Base-by-base conservation (phyloP, 1,284 basidiomycete species). In the Ganoderma sinense region DNA sequence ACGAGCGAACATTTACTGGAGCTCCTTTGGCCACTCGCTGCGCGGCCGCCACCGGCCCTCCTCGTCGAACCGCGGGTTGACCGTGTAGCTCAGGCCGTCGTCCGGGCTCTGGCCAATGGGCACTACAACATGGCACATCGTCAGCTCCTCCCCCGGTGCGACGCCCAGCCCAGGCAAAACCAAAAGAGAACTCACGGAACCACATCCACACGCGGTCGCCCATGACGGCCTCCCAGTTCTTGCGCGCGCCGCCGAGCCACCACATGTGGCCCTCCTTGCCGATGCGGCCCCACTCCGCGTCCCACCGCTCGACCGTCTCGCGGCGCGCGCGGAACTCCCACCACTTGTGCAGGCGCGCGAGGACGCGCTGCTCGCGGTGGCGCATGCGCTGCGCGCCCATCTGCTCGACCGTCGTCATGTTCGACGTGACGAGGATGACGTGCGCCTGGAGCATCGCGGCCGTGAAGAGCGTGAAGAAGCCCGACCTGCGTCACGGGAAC, bases 351-450 rank as follows among this genome's bases (percentile, higher is more conserved):
- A 85, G 83, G 4, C 80, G 80, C 1, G 79, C 82, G 29, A 96
- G 77, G 61, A 82, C 78, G 4, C 77, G 80, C 4, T 84, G 77
- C 78, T 96, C 95, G 40, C 88, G 85, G 51, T 92, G 89, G 73
- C 85, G 86, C 82, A 92, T 87, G 18, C 82, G 77, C 36, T 83
- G 84, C 29, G 88, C 81, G 5, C 80, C 78, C 67, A 96, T 83
- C 58, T 88, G 88, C 81, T 97, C 96, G 65, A 97, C 90, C 0
- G 95, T 97, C 33, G 93, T 93, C 78, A 90, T 86, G 70, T 93
- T 94, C 59, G 82, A 73, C 58, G 86, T 72, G 63, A 94, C 87
- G n/a, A 96, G 77, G 31, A 84, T 81, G 18, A 87, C 76, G 76
- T 97, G 96, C 4, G 90, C 84, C 2, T 80, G 62, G 13, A 88